Evolutionary conservation across 2,329 filamentous ascomycete species (phyloP).

Genomic region (Parasarocladium wereldwijsianum): DNA sequence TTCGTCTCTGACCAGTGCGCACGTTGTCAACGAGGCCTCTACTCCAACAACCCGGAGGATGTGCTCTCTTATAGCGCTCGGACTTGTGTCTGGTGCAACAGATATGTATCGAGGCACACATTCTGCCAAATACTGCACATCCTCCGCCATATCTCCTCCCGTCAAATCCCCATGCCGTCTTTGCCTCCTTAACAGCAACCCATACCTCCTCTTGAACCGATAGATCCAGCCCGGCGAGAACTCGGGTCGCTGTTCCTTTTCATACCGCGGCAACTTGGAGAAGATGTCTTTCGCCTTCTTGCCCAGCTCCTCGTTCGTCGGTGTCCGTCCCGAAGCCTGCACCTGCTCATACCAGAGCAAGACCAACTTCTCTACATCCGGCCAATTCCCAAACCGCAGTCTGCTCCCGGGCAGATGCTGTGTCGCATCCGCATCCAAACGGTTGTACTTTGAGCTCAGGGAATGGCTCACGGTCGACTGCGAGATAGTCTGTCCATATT

Average conservation of each 20-base stretch:
- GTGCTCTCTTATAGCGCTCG: constrained; percentile 42
- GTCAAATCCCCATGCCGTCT: constrained; percentile 35
- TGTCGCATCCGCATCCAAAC: constrained; percentile 42
- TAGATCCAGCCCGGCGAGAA: constrained; percentile 52
- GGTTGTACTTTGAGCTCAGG: constrained; percentile 45
- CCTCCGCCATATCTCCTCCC: constrained; percentile 32
- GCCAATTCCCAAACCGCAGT: constrained; percentile 49
- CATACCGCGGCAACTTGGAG: constrained; percentile 41
- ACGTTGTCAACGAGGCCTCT: constrained; percentile 36
- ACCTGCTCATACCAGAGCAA: constrained; percentile 40
- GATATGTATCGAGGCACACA: constrained; percentile 44
- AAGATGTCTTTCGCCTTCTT: constrained; percentile 49
- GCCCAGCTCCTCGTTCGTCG: constrained; percentile 46
- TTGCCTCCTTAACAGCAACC: constrained; percentile 40
- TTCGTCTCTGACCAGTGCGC: constrained; percentile 44
- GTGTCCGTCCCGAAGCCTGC: constrained; percentile 36
- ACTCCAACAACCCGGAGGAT: constrained; percentile 40
- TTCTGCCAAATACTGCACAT: constrained; percentile 45
- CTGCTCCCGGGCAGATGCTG: constrained; percentile 49
- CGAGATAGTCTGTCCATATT: constrained; percentile 46
- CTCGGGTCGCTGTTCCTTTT: constrained; percentile 43
- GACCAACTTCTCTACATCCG: constrained; percentile 44
- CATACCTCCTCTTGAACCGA: constrained; percentile 49
- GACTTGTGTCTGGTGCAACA: constrained; percentile 42
- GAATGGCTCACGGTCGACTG: constrained; percentile 50